Conservation (phyloP, 495 filamentous ascomycete species). For the Lasiosphaeria miniovina region DNA sequence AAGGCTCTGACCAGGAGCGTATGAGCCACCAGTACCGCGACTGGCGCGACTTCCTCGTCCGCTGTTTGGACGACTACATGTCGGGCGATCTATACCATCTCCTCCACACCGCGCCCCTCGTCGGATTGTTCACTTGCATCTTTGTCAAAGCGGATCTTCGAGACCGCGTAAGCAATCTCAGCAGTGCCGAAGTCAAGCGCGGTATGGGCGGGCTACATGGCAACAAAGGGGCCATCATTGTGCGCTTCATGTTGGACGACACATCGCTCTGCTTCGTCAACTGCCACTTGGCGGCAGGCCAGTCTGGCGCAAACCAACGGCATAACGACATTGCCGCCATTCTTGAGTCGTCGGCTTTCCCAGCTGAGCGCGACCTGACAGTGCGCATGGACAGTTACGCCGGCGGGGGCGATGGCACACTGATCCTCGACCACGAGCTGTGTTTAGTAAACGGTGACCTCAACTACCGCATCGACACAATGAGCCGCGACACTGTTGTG, state of each 20-base stretch:
- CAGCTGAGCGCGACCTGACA: slow-evolving; percentile 57
- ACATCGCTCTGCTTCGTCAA: slow-evolving; percentile 94
- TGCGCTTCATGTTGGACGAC: slow-evolving; percentile 88
- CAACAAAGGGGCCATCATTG: slow-evolving; percentile 92
- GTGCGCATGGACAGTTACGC: slow-evolving; percentile 72
- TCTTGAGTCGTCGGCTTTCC: slow-evolving; percentile 71
- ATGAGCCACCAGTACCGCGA: slow-evolving; percentile 98
- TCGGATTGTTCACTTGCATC: slow-evolving; percentile 92
- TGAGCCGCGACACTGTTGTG: slow-evolving; percentile 87
- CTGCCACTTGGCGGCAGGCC: slow-evolving; percentile 93
- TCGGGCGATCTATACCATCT: slow-evolving; percentile 78
- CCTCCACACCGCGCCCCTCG: slow-evolving; percentile 81
- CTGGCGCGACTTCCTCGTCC: slow-evolving; percentile 85
- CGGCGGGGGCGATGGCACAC: slow-evolving; percentile 87
- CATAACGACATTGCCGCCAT: slow-evolving; percentile 93
- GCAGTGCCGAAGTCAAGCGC: slow-evolving; percentile 81
- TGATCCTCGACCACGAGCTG: slow-evolving; percentile 96
- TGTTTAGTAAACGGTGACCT: slow-evolving; percentile 95
- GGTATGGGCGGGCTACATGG: slow-evolving; percentile 92
- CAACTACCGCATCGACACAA: slow-evolving; percentile 98
- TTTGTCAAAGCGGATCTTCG: slow-evolving; percentile 82
- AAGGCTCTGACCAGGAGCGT: slow-evolving; percentile 82
- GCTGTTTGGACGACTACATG: slow-evolving; percentile 78
- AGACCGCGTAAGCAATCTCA: slow-evolving; percentile 69
- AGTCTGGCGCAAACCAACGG: slow-evolving; percentile 80